phyloP scores from a whole-genome alignment of 2,329 filamentous ascomycete species.

The Leptographium radiaticola region DNA sequence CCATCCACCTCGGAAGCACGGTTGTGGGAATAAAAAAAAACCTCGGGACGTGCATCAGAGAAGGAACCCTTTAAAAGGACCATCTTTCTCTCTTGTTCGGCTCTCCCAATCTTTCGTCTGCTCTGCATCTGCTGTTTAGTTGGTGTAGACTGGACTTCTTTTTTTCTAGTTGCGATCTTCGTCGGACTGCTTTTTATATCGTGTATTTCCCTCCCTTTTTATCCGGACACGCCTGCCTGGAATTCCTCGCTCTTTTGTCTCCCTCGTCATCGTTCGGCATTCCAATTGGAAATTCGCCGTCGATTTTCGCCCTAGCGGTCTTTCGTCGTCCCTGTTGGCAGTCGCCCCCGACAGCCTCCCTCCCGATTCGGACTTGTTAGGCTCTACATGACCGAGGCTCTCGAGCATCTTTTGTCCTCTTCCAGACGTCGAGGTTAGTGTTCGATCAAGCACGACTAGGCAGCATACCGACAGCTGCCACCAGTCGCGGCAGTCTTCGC shows the following conservation, averaged over 20 bases:
- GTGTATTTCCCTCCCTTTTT: neutral
- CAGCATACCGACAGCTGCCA: neutral
- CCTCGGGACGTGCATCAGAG: neutral
- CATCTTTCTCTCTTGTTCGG: neutral
- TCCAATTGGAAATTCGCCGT: constrained; percentile 4
- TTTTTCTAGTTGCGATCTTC: neutral
- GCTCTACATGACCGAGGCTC: neutral
- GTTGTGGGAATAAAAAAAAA: neutral
- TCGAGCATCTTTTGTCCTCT: neutral
- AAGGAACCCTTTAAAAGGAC: constrained; percentile 1
- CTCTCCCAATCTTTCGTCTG: neutral
- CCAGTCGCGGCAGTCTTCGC: neutral
- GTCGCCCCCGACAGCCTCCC: neutral
- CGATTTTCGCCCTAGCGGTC: neutral
- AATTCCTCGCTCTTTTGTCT: constrained; percentile 1
- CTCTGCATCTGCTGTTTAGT: constrained; percentile 3
- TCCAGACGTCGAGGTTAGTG: neutral
- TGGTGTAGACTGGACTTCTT: neutral
- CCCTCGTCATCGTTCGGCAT: constrained; percentile 5
- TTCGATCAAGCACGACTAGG: constrained; percentile 8
- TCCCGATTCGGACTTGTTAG: neutral
- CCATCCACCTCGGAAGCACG: neutral
- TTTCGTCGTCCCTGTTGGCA: neutral
- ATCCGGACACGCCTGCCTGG: constrained; percentile 1
- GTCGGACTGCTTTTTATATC: constrained; percentile 1